A percentile compares a stretch with the other conserved stretches of the same genome.
These are phyloP conservation scores for Candida qinlingensis DNA, from an alignment of 805 yeast species.

Conservation along the genomic window DNA sequence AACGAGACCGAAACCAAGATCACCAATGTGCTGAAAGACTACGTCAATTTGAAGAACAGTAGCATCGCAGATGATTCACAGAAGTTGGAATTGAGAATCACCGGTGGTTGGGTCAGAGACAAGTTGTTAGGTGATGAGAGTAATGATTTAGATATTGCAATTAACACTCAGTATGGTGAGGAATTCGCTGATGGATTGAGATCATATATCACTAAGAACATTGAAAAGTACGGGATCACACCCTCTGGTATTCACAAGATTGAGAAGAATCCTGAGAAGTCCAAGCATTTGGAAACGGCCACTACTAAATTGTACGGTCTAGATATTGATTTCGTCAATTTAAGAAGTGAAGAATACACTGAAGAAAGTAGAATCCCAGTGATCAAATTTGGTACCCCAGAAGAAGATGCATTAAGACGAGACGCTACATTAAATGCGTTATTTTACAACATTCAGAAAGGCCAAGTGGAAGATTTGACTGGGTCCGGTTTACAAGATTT, in stretches of 20 bases:
- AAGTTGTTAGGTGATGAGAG: slow-evolving; percentile 76
- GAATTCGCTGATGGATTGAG: slow-evolving; percentile 69
- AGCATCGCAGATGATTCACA: slow-evolving; percentile 7
- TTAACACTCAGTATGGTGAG: slow-evolving; percentile 80
- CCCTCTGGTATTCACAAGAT: slow-evolving; percentile 64
- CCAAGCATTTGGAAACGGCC: slow-evolving; percentile 95
- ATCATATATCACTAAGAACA: slow-evolving; percentile 38
- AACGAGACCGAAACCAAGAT: slow-evolving; percentile 39
- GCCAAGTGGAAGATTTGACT: slow-evolving; percentile 80
- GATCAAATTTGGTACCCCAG: slow-evolving; percentile 81
- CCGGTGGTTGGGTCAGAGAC: slow-evolving; percentile 99
- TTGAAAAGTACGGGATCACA: slow-evolving; percentile 25
- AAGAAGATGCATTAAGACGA: slow-evolving; percentile 85
- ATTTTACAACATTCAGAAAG: slow-evolving; percentile 72
- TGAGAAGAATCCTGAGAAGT: slow-evolving; percentile 89
- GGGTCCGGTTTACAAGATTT: slow-evolving; percentile 71
- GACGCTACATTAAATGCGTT: slow-evolving; percentile 95
- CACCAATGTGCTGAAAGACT: slow-evolving; percentile 35
- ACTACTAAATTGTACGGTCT: slow-evolving; percentile 79
- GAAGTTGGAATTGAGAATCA: slow-evolving; percentile 62
- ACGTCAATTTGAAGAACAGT: slow-evolving; percentile 20
- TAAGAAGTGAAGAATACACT: slow-evolving; percentile 83
- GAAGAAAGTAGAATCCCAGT: slow-evolving; percentile 81
- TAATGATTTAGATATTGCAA: slow-evolving; percentile 89
- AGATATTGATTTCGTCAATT: slow-evolving; percentile 92